Conservation (phyloP, 805 yeast genomes). For the Myxozyma monticola region DNA sequence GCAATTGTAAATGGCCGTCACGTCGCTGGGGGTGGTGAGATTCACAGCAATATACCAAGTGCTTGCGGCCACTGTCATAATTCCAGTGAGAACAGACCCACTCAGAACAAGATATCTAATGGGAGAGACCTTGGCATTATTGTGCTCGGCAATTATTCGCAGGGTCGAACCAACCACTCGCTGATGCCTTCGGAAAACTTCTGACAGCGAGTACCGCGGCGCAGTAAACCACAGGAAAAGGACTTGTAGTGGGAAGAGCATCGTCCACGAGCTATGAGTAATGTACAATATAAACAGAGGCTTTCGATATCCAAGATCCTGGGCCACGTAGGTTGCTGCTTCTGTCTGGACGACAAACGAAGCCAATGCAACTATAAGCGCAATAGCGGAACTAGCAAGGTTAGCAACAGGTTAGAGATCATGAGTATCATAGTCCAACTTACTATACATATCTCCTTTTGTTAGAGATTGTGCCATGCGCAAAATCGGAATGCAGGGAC, state of each 20-base stretch:
- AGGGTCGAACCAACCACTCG: slow-evolving; percentile 33
- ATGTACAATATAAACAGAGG: slow-evolving; percentile 58
- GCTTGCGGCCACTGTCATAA: slow-evolving; percentile 72
- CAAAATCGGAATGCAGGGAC: slow-evolving; percentile 9
- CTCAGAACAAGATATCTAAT: slow-evolving; percentile 49
- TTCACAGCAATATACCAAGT: slow-evolving; percentile 87
- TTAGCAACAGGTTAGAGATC: not conserved
- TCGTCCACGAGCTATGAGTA: slow-evolving; percentile 79
- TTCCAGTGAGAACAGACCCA: slow-evolving; percentile 50
- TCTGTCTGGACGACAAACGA: slow-evolving; percentile 82
- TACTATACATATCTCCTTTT: slow-evolving; percentile 29
- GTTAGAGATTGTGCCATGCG: slow-evolving; percentile 13
- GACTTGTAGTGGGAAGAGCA: slow-evolving; percentile 71
- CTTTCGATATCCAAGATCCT: slow-evolving; percentile 56
- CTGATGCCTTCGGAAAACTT: slow-evolving; percentile 28
- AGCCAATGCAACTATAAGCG: slow-evolving; percentile 52
- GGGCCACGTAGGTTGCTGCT: slow-evolving; percentile 67
- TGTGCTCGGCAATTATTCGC: slow-evolving; percentile 22
- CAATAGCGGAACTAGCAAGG: slow-evolving; percentile 41
- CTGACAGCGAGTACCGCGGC: slow-evolving; percentile 27
- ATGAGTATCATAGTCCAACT: too few species aligned
- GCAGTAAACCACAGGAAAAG: slow-evolving; percentile 46
- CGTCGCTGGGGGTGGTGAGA: slow-evolving; percentile 77
- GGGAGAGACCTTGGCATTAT: slow-evolving; percentile 40
- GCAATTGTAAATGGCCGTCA: slow-evolving; percentile 88